Percentiles rank a stretch among this genome's conserved stretches.
Evolutionary conservation across 2,329 filamentous ascomycete genomes (phyloP).

Genomic region (Talaromyces sp.): DNA sequence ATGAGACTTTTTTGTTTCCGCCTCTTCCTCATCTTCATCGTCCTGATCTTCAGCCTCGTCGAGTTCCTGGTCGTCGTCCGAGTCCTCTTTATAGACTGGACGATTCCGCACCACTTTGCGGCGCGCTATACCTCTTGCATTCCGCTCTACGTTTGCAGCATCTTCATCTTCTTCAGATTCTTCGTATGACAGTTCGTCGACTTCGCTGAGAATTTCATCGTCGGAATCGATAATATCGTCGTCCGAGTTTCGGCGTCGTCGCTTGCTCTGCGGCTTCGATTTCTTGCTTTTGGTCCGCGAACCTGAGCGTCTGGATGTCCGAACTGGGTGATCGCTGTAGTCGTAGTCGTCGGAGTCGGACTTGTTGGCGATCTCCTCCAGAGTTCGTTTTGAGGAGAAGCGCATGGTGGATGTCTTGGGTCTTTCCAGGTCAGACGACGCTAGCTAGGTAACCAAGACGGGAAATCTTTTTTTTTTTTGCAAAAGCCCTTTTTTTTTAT

Average conservation of each 20-base stretch:
- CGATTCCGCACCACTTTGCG: slow-evolving; percentile 52
- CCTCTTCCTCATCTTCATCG: slow-evolving; percentile 27
- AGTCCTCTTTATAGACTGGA: slow-evolving; percentile 53
- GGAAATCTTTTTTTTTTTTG: neutral
- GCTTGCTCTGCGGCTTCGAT: slow-evolving; percentile 28
- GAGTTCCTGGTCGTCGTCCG: slow-evolving; percentile 37
- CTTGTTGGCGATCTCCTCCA: slow-evolving; percentile 39
- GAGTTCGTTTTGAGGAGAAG: slow-evolving; percentile 29
- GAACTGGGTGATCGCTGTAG: slow-evolving; percentile 34
- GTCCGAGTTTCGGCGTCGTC: slow-evolving; percentile 44
- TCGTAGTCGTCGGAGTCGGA: slow-evolving; percentile 43
- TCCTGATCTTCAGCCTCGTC: slow-evolving; percentile 39
- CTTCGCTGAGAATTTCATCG: slow-evolving; percentile 34
- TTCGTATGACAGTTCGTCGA: slow-evolving; percentile 38
- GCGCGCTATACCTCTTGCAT: slow-evolving; percentile 53
- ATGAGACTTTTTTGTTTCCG: slow-evolving; percentile 16
- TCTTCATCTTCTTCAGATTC: slow-evolving; percentile 42
- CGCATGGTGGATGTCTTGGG: slow-evolving; percentile 19
- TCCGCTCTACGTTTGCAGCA: slow-evolving; percentile 43
- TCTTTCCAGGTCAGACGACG: neutral
- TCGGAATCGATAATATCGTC: slow-evolving; percentile 25
- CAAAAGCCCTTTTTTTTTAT: neutral
- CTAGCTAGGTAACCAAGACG: neutral
- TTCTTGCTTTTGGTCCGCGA: slow-evolving; percentile 29
- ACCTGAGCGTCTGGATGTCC: slow-evolving; percentile 21